Evolutionary conservation across 2,329 filamentous ascomycete genomes (phyloP), one percentile per base, ranked within the genome.

Genomic region (Pseudogymnoascus sp.): DNA sequence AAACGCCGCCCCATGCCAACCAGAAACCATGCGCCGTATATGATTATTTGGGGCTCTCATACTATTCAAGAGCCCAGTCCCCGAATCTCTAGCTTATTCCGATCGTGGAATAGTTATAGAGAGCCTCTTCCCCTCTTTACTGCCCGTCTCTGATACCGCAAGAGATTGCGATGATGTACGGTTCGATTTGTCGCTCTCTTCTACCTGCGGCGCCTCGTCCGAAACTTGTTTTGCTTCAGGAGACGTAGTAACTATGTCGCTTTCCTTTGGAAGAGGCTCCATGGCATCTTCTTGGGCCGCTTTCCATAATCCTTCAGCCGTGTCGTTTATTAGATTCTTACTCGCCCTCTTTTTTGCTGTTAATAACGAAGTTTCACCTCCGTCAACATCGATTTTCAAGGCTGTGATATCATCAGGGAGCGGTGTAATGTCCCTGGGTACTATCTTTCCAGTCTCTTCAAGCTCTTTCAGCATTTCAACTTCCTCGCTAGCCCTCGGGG

Each of bases 31-130:
- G 29, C 48, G 29, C 48, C 27, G 8, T 55, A 33, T 12, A 55
- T 55, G 48, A 55, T 13, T 21, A 33, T 33, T 33, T 21, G 15
- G 1, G 9, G 29, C 48, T 55, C 48, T 55, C 48, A 33, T 55
- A 55, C 33, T 33, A 55, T 21, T n/a, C 3, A 13, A 33, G 48
- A 55, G 48, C 48, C 48, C 9, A 33, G 6, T 33, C 13, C n/a
- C 29, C 5, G 15, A 55, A 13, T 21, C 48, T 33, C 29, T 33
- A 55, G 1, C n/a, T 33, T 55, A 55, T 55, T 55, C 48, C 18
- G 69, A 63, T 10, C 69, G 68, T 27, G 73, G 74, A 61, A 77
- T 76, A 12, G 74, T 71, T 33, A 76, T 72, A 13, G 74, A 75
- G 48, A 76, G 68, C 59, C 71, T 68, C 62, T 74, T 67, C 27